Conservation (phyloP, 106 monocot genomes). For the Phalaenopsis equestris region DNA sequence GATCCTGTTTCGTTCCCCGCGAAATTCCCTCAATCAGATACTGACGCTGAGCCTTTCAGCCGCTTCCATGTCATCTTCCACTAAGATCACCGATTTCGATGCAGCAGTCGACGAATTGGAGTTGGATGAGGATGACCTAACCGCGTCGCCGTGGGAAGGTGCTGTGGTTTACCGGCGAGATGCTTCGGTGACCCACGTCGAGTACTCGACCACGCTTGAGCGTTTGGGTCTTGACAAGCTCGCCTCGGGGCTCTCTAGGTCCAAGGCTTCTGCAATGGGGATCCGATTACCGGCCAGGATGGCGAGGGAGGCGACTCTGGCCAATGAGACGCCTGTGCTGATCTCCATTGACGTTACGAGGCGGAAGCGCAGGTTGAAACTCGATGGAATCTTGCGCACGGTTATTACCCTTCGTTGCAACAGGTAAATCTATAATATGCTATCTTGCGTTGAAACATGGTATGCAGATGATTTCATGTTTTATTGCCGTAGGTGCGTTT, state of each 20-base stretch:
- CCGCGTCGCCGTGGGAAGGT: slow-evolving; percentile 82
- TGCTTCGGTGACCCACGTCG: slow-evolving; percentile 57
- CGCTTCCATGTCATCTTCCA: neutral
- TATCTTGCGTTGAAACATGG: neutral
- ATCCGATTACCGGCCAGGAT: slow-evolving; percentile 30
- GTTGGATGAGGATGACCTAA: slow-evolving; percentile 20
- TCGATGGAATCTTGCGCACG: slow-evolving; percentile 86
- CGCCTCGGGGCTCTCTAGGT: slow-evolving; percentile 40
- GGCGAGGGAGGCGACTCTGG: slow-evolving; percentile 10
- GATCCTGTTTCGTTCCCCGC: neutral
- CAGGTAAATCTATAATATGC: slow-evolving; percentile 26
- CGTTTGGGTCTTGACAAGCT: slow-evolving; percentile 61
- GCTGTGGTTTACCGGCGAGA: slow-evolving; percentile 81
- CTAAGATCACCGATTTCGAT: slow-evolving; percentile 19
- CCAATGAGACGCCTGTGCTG: slow-evolving; percentile 57
- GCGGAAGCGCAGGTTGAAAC: slow-evolving; percentile 68
- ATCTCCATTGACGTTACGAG: slow-evolving; percentile 72
- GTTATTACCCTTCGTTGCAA: slow-evolving; percentile 86
- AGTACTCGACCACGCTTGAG: slow-evolving; percentile 80
- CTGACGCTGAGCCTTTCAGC: neutral
- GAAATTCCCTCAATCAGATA: slow-evolving; percentile 4
- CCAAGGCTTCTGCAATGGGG: slow-evolving; percentile 80
- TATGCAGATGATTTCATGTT: neutral
- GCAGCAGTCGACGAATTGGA: neutral
- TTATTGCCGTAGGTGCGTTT: neutral